Evolutionary conservation across 2,329 filamentous ascomycete species (phyloP), one percentile per base, ranked within the genome.

Genomic region (Berkeleyomyces rouxiae): DNA sequence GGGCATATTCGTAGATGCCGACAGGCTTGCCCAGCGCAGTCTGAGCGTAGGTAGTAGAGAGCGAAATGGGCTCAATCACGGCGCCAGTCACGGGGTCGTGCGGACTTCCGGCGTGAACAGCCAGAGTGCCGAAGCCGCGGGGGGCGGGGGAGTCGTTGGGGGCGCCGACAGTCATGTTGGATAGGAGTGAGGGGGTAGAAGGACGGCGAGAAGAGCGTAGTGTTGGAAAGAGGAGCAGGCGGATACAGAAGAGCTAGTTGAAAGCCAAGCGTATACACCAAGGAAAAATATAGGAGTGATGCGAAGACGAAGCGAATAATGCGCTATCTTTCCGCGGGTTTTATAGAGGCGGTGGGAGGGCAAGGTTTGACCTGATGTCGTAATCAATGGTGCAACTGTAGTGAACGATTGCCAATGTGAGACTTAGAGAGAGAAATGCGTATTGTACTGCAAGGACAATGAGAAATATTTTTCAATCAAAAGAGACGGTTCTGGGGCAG

Each of bases 41-140:
- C 77, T 99, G 93, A n/a, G 88, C 90, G 71, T 92, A 99, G 4
- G 93, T 99, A 13, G 93, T 97, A 33, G 91, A 96, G 33, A 99
- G 83, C 7, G 92, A 96, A 73, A 99, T 96, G 69, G 93, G 77
- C 75, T 93, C 90, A 72, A 99, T 99, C 69, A 99, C 93, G 68
- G 93, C 93, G 67, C 93, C 93, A 33, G 92, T 99, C 47, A 82
- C 78, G 58, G 92, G 88, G 76, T 99, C 93, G 73, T 95, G 88
- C 69, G 89, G 89, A 51, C 90, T 82, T 66, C 93, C 93, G 66
- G 92, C 91, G 75, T 99, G 93, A 23, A 99, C 93, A 63, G 93
- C 93, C 66, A 95, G 82, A 58, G 93, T 99, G 66, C 90, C 93
- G 75, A 99, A 97, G 66, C 83, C 79, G 73, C 90, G 85, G 64